Base-by-base conservation (phyloP, 2,329 filamentous ascomycete genomes). In the Dactylellina haptotyla region DNA sequence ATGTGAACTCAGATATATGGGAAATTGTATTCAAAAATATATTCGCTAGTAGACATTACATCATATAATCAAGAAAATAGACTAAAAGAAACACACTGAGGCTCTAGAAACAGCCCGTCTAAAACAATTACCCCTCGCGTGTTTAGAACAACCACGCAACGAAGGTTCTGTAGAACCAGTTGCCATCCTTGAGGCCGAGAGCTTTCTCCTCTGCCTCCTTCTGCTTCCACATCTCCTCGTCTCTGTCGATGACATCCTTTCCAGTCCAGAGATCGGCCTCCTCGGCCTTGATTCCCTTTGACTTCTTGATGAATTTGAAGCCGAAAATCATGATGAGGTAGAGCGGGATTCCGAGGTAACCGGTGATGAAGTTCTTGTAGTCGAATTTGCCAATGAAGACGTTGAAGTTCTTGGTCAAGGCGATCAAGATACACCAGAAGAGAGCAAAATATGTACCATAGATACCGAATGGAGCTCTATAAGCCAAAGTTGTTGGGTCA, bases 391-490 rank as follows among this genome's bases (percentile, higher is more conserved):
- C 84, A 1, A 87, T 83, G 80, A 95, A 95, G 70, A 90, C 88
- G 64, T 86, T 84, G 81, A 88, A 95, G 84, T 92, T 93, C 85
- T 95, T 96, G 79, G 91, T 94, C 57, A 96, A 79, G 1, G 89
- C 86, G 74, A 95, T 90, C 32, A 95, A 79, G 78, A 85, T 84
- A 81, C 90, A 92, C 82, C 92, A 88, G 78, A 84, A 82, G 1
- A 95, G 84, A 0, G 89, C 89, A 70, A 83, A 82, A 79, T 87
- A 87, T 0, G 89, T 92, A 9, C 91, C 92, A 74, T 80, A 85
- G 37, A 87, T 81, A n/a, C 91, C 90, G 14, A 93, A 84, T 0
- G 91, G 91, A 0, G 91, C 89, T 14, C 84, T 84, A 79, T 89
- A 93, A 0, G 87, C 85, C 72, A 90, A 82, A 56, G 76, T 75